These are phyloP conservation scores for Microdochium nivale DNA, from an alignment of 2,329 filamentous ascomycete genomes.

Conservation along the genomic window DNA sequence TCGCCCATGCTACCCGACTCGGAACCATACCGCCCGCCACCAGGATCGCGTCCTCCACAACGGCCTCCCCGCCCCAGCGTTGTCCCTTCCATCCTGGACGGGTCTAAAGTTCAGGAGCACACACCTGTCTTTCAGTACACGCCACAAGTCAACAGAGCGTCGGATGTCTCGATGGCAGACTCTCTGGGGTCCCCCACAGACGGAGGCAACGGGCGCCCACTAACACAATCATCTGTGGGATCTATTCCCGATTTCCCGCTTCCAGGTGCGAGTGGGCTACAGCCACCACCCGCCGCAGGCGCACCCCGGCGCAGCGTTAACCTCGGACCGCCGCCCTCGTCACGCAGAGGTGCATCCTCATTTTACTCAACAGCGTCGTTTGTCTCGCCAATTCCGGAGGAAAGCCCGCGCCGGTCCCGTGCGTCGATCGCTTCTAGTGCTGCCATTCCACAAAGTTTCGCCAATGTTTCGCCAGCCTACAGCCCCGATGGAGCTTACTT, in stretches of 20 bases:
- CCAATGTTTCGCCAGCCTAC: conserved; percentile 33
- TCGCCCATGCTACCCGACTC: conserved; percentile 22
- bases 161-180: conserved; percentile 33
- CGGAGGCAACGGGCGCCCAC: conserved; percentile 39
- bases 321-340: conserved; percentile 51
- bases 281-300: conserved; percentile 14
- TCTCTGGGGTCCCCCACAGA: conserved; percentile 24
- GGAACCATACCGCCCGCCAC: conserved; percentile 40
- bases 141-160: conserved; percentile 26
- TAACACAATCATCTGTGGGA: conserved; percentile 43
- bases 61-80: conserved; percentile 51
- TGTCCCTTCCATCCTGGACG: conserved; percentile 50
- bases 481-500: conserved; percentile 41
- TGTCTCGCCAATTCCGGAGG: conserved; percentile 70
- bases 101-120: conserved; percentile 44
- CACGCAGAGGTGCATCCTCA: conserved; percentile 51
- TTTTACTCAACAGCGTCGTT: conserved; percentile 59
- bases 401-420: conserved; percentile 50
- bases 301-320: conserved; percentile 39
- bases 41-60: conserved; percentile 44
- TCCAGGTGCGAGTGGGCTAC: conserved; percentile 20
- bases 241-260: conserved; percentile 53
- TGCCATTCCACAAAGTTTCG: conserved; percentile 63
- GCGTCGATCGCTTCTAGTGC: conserved; percentile 64
- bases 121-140: conserved; percentile 44